These are phyloP conservation scores for Aspergillus ustus DNA, from an alignment of 2,329 filamentous ascomycete species.

Conservation along the genomic window DNA sequence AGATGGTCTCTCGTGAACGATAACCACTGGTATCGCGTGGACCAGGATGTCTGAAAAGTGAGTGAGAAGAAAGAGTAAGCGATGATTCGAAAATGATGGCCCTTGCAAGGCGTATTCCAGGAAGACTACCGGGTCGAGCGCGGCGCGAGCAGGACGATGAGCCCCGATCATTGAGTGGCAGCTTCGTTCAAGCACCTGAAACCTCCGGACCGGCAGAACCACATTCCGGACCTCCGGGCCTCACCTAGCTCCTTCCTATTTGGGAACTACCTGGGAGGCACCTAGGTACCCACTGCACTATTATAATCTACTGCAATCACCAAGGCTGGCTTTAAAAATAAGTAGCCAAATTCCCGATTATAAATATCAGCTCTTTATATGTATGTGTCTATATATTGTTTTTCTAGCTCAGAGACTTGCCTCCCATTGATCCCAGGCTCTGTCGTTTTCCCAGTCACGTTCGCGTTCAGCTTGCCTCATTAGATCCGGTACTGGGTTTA, in stretches of 20 bases:
- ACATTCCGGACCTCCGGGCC: constrained; percentile 27
- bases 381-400: too few species aligned
- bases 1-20: constrained; percentile 25
- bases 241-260: not conserved
- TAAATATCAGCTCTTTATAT: not conserved
- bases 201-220: constrained; percentile 27
- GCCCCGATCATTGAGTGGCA: constrained; percentile 22
- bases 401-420: not conserved
- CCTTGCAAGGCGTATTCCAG: constrained; percentile 24
- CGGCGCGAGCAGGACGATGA: constrained; percentile 23
- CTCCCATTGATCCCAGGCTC: constrained; percentile 4
- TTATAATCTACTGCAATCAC: too few species aligned
- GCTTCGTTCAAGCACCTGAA: constrained; percentile 21
- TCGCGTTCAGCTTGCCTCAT: not conserved
- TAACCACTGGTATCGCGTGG: constrained; percentile 14
- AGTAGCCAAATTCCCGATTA: not conserved
- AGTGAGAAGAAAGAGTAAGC: not conserved
- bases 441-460: not conserved
- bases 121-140: constrained; percentile 22
- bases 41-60: not conserved
- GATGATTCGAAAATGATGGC: constrained; percentile 3
- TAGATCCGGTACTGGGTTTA: constrained; percentile 55
- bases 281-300: too few species aligned
- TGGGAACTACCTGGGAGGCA: not conserved
- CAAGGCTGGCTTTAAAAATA: too few species aligned